Evolutionary conservation across 352 stramenopile genomes (phyloP).

Genomic region (Blastocystis sp.): DNA sequence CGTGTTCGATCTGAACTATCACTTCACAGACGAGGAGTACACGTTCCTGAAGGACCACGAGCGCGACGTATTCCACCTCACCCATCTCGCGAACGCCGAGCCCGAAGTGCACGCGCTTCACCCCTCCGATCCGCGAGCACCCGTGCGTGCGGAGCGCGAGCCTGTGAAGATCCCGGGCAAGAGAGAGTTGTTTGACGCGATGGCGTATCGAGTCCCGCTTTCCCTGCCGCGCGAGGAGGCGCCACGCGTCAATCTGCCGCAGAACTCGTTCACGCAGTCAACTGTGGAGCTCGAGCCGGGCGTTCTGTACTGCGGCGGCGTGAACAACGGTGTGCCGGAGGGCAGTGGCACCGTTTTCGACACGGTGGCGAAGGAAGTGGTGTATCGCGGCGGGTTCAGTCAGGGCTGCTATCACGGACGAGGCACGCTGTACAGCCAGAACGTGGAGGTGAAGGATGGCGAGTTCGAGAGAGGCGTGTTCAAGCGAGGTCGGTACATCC

Average conservation of each 20-base stretch:
- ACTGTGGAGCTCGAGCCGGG: not conserved
- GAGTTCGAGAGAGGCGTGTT: not conserved
- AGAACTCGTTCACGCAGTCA: not conserved
- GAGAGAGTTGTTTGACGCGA: not conserved
- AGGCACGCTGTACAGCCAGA: not conserved
- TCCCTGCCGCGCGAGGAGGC: not conserved
- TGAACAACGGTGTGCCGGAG: conserved; percentile 3
- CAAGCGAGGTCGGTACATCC: not conserved
- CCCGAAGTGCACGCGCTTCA: too few relatives aligned
- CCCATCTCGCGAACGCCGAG: too few relatives aligned
- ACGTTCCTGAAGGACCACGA: not conserved
- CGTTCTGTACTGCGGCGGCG: not conserved
- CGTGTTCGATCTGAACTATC: not conserved
- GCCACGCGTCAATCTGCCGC: not conserved
- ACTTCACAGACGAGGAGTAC: not conserved
- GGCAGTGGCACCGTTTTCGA: not conserved
- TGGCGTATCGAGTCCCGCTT: not conserved
- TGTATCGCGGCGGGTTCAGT: conserved; percentile 11
- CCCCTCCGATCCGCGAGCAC: too few relatives aligned
- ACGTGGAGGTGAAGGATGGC: not conserved
- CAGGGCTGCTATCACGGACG: conserved; percentile 23
- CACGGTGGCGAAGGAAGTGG: not conserved
- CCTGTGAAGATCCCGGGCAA: too few relatives aligned
- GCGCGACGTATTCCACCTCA: too few relatives aligned
- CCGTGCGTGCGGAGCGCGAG: too few relatives aligned